Conservation (phyloP, 768 basidiomycete species). For the Leucocoprinus birnbaumii region DNA sequence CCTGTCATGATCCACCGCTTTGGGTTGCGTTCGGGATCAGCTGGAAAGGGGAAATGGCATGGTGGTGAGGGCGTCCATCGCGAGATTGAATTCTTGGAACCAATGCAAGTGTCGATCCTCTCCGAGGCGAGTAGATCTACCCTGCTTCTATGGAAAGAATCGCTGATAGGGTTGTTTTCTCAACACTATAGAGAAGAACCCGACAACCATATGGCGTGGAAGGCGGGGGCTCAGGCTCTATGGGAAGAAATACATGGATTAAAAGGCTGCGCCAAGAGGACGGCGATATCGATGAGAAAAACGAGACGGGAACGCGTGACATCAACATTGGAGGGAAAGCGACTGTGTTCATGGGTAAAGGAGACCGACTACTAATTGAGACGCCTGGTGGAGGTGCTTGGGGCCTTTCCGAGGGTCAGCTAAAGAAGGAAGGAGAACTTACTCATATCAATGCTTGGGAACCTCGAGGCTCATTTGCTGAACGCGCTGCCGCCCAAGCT, state of each 20-base stretch:
- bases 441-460: constrained; percentile 53
- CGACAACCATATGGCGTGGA: constrained; percentile 84
- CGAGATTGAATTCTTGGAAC: constrained; percentile 79
- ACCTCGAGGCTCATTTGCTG: constrained; percentile 68
- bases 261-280: constrained; percentile 65
- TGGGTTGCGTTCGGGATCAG: constrained; percentile 67
- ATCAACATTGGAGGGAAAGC: constrained; percentile 92
- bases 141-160: not conserved
- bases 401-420: constrained; percentile 43
- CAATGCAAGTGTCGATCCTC: constrained; percentile 84
- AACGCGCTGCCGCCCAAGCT: constrained; percentile 61
- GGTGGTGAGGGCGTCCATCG: constrained; percentile 87
- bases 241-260: constrained; percentile 88
- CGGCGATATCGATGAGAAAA: constrained; percentile 51
- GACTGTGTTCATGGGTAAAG: constrained; percentile 84
- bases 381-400: constrained; percentile 93
- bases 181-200: constrained; percentile 61
- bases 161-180: not conserved
- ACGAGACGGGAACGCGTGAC: constrained; percentile 36
- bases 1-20: constrained; percentile 89
- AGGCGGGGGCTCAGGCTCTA: constrained; percentile 67
- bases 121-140: constrained; percentile 57
- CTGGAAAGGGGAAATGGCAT: constrained; percentile 65
- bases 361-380: constrained; percentile 76
- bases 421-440: constrained; percentile 21